Base-by-base conservation (phyloP, 768 basidiomycete species). In the Hygrophorus russula region DNA sequence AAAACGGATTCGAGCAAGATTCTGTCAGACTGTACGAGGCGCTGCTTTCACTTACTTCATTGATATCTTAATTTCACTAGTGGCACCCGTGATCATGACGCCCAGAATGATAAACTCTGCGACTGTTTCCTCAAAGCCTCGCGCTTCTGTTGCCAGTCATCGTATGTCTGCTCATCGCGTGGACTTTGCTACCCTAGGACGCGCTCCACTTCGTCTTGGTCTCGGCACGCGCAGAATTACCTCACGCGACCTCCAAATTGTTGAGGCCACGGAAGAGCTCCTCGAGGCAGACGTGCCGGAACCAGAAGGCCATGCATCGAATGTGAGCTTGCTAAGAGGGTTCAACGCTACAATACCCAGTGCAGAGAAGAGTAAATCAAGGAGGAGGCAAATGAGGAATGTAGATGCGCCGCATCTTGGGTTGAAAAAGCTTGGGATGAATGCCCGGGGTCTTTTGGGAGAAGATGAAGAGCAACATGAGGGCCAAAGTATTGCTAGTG, bases 271-370 rank as follows among this genome's bases (percentile, higher is more conserved):
- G 5, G 79, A 83, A 18, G 84, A 88, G 56, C 64, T 91, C 8
- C 73, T 91, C 30, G 64, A 68, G 12, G 70, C 68, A 4, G 78
- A 83, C 27, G 73, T 91, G 1, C 87, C 87, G 2, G 85, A 88
- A 51, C 74, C 75, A 12, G 75, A 76, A 11, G 82, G 78, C 31
- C 69, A 82, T 24, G 81, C 82, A 4, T 70, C 73, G 12, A 74
- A 78, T 53, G 80, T 92, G 40, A 88, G 86, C 53, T 69, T 98
- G 28, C 65, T 96, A 33, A 78, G 83, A 36, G 94, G 94, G 0
- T 98, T 97, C 62, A 84, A 88, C 54, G 94, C 94, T 13, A 97
- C 94, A 2, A 85, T 96, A 34, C 94, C 94, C 10, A 86, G 84
- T 56, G 77, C 92, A 31, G 84, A 90, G 51, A 74, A 79, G 56